Percentiles rank a stretch among this genome's conserved stretches.
Evolutionary conservation across 352 stramenopile species (phyloP).

Genomic region (Thalassiosira sp.): DNA sequence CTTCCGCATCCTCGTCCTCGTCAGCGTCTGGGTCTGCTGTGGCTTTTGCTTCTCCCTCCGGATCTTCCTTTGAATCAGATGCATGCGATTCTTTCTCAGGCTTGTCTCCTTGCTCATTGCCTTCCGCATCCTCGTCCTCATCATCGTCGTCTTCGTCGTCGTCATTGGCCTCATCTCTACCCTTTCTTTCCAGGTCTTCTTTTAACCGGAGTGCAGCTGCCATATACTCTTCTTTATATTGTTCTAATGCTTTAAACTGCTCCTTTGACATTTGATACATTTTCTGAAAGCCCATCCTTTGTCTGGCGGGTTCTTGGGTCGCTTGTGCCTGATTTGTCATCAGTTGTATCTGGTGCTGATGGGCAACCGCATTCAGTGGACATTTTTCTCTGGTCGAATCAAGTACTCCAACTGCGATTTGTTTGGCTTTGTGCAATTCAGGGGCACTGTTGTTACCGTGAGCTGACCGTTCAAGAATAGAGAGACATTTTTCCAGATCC

Average conservation of each 20-base stretch:
- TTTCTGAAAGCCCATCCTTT: conserved; percentile 70
- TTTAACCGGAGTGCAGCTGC: conserved; percentile 75
- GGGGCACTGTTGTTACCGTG: conserved; percentile 26
- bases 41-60: too few relatives aligned
- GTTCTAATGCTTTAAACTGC: conserved; percentile 67
- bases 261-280: conserved; percentile 62
- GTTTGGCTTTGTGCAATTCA: conserved; percentile 56
- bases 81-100: conserved; percentile 17
- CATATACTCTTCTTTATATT: conserved; percentile 81
- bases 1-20: conserved; percentile 50
- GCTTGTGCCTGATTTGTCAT: conserved; percentile 4
- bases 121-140: conserved; percentile 63
- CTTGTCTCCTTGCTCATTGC: conserved; percentile 30
- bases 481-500: conserved; percentile 54
- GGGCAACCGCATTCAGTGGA: conserved; percentile 10
- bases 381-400: conserved; percentile 63
- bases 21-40: conserved; percentile 62
- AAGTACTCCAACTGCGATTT: conserved; percentile 56
- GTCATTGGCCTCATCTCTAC: conserved; percentile 62
- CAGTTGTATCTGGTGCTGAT: conserved; percentile 4
- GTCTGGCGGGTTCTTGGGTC: conserved; percentile 42
- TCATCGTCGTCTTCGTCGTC: conserved; percentile 82
- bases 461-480: conserved; percentile 29
- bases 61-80: conserved; percentile 29
- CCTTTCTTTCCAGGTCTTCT: conserved; percentile 78